These are phyloP conservation scores for Xylaria sp. DNA, from an alignment of 2,329 filamentous ascomycete species.

Conservation along the genomic window DNA sequence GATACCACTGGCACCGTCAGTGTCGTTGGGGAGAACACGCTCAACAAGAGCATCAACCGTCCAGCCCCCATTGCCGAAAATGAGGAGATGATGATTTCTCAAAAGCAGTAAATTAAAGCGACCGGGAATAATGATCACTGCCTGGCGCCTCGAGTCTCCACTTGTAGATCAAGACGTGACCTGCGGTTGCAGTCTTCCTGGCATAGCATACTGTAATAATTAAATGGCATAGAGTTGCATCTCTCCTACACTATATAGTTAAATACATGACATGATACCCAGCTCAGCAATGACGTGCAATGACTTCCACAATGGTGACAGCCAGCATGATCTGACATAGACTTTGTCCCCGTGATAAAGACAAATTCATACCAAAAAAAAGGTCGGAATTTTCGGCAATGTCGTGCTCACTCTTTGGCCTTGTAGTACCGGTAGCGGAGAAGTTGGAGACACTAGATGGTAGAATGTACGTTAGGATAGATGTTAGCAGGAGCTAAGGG, in stretches of 20 bases:
- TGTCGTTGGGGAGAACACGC: constrained; percentile 57
- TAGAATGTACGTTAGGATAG: no score
- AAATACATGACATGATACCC: constrained; percentile 31
- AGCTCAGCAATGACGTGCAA: not conserved
- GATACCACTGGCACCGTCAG: constrained; percentile 53
- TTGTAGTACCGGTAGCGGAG: not conserved
- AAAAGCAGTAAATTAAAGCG: constrained; percentile 47
- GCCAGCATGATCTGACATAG: no score
- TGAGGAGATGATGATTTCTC: constrained; percentile 52
- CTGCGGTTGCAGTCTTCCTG: not conserved
- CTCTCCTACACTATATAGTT: constrained; percentile 11
- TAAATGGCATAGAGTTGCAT: constrained; percentile 11
- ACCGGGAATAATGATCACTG: constrained; percentile 13
- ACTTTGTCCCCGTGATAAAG: not conserved
- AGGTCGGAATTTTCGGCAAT: not conserved
- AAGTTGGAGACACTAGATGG: not conserved
- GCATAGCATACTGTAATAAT: constrained; percentile 28
- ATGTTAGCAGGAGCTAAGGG: not conserved
- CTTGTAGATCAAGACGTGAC: constrained; percentile 17
- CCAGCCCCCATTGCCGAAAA: constrained; percentile 50
- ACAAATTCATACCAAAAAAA: not conserved
- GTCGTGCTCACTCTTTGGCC: not conserved
- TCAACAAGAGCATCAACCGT: constrained; percentile 49
- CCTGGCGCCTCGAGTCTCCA: constrained; percentile 20
- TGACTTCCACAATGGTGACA: not conserved